Conservation (phyloP, 805 yeast species). For the Kurtzmaniella fragi region DNA sequence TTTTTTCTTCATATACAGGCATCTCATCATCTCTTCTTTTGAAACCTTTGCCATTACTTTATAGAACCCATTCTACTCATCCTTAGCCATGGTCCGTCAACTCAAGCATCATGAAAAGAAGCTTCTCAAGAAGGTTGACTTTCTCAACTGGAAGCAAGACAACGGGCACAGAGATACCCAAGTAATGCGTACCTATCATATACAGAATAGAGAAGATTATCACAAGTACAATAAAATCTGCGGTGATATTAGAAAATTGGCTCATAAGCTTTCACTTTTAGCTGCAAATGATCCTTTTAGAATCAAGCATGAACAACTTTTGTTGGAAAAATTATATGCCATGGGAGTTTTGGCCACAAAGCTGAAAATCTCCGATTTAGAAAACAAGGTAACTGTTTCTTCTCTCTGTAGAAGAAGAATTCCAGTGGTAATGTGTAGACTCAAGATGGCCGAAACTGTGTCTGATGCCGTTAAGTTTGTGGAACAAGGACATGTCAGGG, state of each 20-base stretch:
- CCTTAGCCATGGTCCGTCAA: constrained; percentile 64
- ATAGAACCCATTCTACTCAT: neutral
- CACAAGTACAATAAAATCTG: constrained; percentile 90
- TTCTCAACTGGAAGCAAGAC: constrained; percentile 97
- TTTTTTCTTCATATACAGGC: no score
- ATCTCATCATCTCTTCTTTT: no score
- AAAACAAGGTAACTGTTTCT: constrained; percentile 86
- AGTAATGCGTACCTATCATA: constrained; percentile 91
- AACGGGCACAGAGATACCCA: constrained; percentile 93
- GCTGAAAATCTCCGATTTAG: constrained; percentile 86
- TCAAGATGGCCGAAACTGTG: constrained; percentile 88
- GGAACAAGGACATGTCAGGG: constrained; percentile 96
- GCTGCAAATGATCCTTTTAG: constrained; percentile 87
- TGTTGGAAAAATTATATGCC: constrained; percentile 78
- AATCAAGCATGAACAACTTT: constrained; percentile 78
- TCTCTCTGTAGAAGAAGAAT: constrained; percentile 89
- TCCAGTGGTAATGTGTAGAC: constrained; percentile 90
- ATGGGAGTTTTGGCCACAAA: constrained; percentile 90
- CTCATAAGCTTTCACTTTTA: constrained; percentile 77
- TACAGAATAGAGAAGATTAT: constrained; percentile 93
- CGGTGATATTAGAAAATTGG: constrained; percentile 85
- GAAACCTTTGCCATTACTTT: no score
- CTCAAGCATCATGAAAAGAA: constrained; percentile 94
- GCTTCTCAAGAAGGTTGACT: constrained; percentile 90
- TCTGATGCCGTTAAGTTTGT: constrained; percentile 86